These are phyloP conservation scores for Scutellaria barbata DNA, from an alignment of 257 asterid genomes.

Conservation along the genomic window DNA sequence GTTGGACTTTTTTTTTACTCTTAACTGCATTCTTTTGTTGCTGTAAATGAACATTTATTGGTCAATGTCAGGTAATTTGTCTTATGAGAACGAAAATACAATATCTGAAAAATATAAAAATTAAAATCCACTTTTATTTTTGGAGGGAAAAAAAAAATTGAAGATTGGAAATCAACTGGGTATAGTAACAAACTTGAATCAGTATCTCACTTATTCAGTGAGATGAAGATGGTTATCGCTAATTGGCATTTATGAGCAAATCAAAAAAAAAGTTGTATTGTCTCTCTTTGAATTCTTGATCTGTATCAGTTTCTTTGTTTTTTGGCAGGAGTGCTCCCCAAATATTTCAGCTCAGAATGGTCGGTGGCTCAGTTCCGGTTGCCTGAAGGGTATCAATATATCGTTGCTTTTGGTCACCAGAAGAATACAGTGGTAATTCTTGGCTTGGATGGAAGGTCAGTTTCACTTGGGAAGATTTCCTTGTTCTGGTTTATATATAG, in stretches of 20 bases:
- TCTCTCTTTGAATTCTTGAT: conserved; percentile 3
- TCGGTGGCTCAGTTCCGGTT: conserved; percentile 93
- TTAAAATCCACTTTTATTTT: not conserved
- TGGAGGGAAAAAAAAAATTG: not conserved
- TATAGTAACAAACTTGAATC: not conserved
- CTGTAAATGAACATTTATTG: not conserved
- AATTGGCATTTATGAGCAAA: conserved; percentile 13
- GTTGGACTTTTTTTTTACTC: not conserved
- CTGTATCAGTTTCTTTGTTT: conserved; percentile 19
- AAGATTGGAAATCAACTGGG: not conserved
- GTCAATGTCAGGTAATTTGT: not conserved
- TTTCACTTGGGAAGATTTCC: conserved; percentile 3
- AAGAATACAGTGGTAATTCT: conserved; percentile 82
- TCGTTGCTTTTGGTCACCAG: conserved; percentile 92
- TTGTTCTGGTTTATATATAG: not conserved
- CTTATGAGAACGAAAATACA: not conserved
- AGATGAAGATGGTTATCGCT: not conserved
- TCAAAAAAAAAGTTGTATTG: not conserved
- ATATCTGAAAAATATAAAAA: not conserved
- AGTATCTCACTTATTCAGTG: not conserved
- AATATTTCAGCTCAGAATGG: conserved; percentile 97
- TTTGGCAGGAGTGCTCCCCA: conserved; percentile 79
- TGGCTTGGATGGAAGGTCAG: conserved; percentile 95
- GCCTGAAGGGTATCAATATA: conserved; percentile 77
- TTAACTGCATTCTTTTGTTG: not conserved